Conservation (phyloP, 2,329 filamentous ascomycete genomes). For the Aspergillus eucalypticola region DNA sequence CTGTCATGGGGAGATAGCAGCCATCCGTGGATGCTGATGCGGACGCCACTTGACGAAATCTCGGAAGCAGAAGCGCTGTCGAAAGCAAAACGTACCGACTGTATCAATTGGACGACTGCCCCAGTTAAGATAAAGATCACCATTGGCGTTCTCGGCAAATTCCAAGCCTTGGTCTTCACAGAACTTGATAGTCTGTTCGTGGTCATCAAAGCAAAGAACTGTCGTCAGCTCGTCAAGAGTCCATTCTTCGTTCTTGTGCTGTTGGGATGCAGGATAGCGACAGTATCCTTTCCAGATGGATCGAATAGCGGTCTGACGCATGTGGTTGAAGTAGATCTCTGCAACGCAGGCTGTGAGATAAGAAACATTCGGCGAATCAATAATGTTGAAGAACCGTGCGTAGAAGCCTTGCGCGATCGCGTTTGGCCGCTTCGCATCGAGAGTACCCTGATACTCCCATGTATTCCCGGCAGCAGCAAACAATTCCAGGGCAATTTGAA, state of each 20-base stretch:
- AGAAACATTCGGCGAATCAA: constrained; percentile 57
- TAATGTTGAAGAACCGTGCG: constrained; percentile 57
- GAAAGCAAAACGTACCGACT: constrained; percentile 42
- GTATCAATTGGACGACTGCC: constrained; percentile 49
- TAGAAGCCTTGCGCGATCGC: constrained; percentile 61
- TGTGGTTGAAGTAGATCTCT: constrained; percentile 62
- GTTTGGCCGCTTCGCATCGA: constrained; percentile 52
- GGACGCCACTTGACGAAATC: constrained; percentile 9
- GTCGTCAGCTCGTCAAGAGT: constrained; percentile 54
- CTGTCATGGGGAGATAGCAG: not conserved
- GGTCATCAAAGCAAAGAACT: constrained; percentile 58
- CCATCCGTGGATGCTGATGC: not conserved
- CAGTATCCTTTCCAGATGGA: constrained; percentile 57
- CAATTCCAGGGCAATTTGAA: constrained; percentile 59
- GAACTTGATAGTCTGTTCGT: constrained; percentile 55
- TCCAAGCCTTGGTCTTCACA: constrained; percentile 56
- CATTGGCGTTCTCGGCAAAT: constrained; percentile 49
- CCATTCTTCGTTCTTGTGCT: constrained; percentile 57
- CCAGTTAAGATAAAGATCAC: constrained; percentile 54
- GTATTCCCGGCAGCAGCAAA: constrained; percentile 58
- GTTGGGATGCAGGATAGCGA: constrained; percentile 49
- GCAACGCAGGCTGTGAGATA: constrained; percentile 66
- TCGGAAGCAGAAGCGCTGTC: constrained; percentile 20
- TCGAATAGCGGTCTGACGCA: constrained; percentile 58
- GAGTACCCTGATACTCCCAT: constrained; percentile 53